A percentile compares a stretch with the other conserved stretches of the same genome.
These are phyloP conservation scores for Globisporangium mamillatum DNA, from an alignment of 352 stramenopile species.

Conservation along the genomic window DNA sequence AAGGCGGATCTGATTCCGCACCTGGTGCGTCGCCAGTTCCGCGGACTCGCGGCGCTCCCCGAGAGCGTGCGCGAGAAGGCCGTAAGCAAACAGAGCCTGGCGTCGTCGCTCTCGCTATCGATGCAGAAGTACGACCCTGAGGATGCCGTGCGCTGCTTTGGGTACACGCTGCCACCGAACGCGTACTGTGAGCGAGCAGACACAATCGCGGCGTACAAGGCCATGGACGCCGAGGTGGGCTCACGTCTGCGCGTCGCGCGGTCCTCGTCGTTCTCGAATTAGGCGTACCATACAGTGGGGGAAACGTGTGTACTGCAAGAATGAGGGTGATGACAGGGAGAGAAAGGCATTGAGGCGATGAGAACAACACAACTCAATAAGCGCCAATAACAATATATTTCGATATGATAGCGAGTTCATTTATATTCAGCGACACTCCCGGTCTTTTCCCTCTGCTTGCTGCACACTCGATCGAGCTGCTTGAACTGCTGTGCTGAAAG, in stretches of 20 bases:
- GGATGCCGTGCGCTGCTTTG: constrained; percentile 74
- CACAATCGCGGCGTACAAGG: constrained; percentile 66
- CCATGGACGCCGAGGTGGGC: constrained; percentile 72
- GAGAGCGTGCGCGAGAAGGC: constrained; percentile 57
- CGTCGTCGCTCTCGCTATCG: constrained; percentile 57
- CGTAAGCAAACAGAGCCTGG: constrained; percentile 52
- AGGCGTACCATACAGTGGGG: not conserved
- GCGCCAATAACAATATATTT: not conserved
- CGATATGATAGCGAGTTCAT: not conserved
- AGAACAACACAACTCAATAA: not conserved
- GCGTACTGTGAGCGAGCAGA: constrained; percentile 80
- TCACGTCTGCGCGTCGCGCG: constrained; percentile 65
- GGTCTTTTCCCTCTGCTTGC: not conserved
- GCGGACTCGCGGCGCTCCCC: constrained; percentile 49
- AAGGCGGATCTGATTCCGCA: constrained; percentile 80
- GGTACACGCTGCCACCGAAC: constrained; percentile 66
- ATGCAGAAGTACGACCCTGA: constrained; percentile 49
- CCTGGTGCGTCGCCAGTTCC: constrained; percentile 76
- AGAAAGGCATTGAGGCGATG: not conserved
- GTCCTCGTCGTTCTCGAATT: constrained; percentile 46
- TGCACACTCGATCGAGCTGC: too few species aligned
- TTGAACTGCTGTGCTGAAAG: too few species aligned
- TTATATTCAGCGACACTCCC: not conserved
- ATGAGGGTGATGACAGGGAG: not conserved
- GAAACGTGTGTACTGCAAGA: not conserved